These are phyloP conservation scores for Crithidia brevicula DNA, from an alignment of 208 protist species.

Conservation along the genomic window DNA sequence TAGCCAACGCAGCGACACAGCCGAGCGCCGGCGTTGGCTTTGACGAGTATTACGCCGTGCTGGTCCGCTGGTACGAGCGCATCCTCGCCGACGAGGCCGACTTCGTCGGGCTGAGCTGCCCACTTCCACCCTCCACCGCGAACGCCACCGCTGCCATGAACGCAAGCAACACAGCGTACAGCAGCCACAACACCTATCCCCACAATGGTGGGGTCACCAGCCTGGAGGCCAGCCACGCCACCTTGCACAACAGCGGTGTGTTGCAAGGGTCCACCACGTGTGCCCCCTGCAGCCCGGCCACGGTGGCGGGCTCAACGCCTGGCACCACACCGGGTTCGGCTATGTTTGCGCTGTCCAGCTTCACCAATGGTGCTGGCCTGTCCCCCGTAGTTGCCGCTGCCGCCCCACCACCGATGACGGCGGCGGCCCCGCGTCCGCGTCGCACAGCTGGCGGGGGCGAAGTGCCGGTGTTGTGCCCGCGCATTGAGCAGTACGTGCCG, in stretches of 20 bases:
- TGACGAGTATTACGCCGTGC: slow-evolving; percentile 27
- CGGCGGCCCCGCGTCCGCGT: slow-evolving; percentile 1
- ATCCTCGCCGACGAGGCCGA: slow-evolving; percentile 42
- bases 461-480: slow-evolving; percentile 36
- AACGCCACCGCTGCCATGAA: not conserved
- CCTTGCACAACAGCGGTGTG: slow-evolving; percentile 14
- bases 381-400: not conserved
- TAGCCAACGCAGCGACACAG: not conserved
- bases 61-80: slow-evolving; percentile 63
- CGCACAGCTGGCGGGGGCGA: slow-evolving; percentile 23
- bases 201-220: slow-evolving; percentile 4
- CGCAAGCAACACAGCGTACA: too few relatives aligned
- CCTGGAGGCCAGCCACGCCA: slow-evolving; percentile 12
- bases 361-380: not conserved
- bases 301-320: not conserved
- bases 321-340: not conserved
- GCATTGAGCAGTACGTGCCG: slow-evolving; percentile 36
- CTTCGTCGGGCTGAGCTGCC: slow-evolving; percentile 29
- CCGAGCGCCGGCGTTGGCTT: not conserved
- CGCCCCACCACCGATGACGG: not conserved
- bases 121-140: not conserved
- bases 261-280: not conserved
- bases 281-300: not conserved
- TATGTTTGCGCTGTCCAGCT: slow-evolving; percentile 3
- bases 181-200: too few relatives aligned